Base-by-base conservation (phyloP, 345 rosid species). In the Ceriops decandra region DNA sequence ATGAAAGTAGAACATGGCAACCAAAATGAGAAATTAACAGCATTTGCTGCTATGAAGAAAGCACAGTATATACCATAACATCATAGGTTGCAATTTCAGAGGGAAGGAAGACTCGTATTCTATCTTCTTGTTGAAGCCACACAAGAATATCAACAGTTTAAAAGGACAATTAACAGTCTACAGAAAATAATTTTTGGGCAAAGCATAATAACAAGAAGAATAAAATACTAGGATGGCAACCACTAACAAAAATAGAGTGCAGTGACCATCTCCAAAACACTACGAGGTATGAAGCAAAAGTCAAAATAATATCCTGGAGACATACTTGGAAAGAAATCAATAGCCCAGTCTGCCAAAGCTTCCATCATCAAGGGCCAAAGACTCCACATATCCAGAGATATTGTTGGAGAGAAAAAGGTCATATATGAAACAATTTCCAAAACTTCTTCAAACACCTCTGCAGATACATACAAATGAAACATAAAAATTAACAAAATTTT, bases 361-460 rank as follows among this genome's bases (percentile, higher is more conserved):
- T 90, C 97, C 79, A 86, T 83, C 96, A 95, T 86, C 81, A 95
- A 79, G 32, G 98, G 97, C 99, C 99, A 95, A 51, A 95, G 96
- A 77, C 86, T 88, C 99, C 99, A 95, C 96, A 95, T 90, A 35
- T 86, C 96, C 78, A 86, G 60, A 46, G 99, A 90, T 82, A 95
- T 92, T 46, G 83, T 86, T 24, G 99, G 99, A 62, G 98, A 86
- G 75, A 87, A 95, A 80, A 91, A 92, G 70, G 99, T 91, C 99
- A 95, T 92, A 74, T 90, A 88, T n/a, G 98, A 90, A 53, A 90
- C 95, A 76, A 95, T 92, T 81, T 95, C 99, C 90, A 92, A 75
- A 67, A 95, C 93, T 85, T 95, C 99, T 85, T 95, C 99, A 81
- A 87, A 95, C 64, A 95, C 99, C 89, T 95, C 99, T 95, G 90